Percentiles rank a stretch among this genome's conserved stretches.
Conservation (phyloP, 305 asterid genomes). For the Vinca major region DNA sequence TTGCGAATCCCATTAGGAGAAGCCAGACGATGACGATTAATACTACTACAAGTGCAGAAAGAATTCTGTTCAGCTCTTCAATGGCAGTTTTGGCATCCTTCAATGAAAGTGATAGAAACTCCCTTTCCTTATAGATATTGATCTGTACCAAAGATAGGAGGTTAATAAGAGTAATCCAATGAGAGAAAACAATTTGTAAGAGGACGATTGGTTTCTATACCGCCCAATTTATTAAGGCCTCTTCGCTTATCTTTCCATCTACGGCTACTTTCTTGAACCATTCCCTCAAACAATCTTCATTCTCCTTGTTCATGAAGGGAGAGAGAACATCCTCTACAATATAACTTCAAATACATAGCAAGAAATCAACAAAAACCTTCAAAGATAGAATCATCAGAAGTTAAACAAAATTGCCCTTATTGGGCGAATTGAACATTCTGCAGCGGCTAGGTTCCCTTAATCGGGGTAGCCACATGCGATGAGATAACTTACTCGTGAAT, state of each 20-base stretch:
- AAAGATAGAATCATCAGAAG: background rate
- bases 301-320: slow-evolving; percentile 11
- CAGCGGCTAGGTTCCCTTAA: too few species aligned
- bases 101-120: slow-evolving; percentile 52
- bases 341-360: slow-evolving; percentile 7
- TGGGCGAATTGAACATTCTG: too few species aligned
- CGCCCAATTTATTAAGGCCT: slow-evolving; percentile 12
- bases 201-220: slow-evolving; percentile 3
- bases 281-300: slow-evolving; percentile 4
- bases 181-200: background rate
- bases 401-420: slow-evolving; percentile 5
- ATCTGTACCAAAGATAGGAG: slow-evolving; percentile 34
- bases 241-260: slow-evolving; percentile 9
- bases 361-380: background rate
- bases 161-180: too few species aligned
- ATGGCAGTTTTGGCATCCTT: slow-evolving; percentile 69
- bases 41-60: slow-evolving; percentile 38
- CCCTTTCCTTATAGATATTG: slow-evolving; percentile 52
- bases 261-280: slow-evolving; percentile 18
- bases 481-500: slow-evolving; percentile 36
- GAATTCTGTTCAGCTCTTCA: slow-evolving; percentile 52
- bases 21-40: slow-evolving; percentile 30
- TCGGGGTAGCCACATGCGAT: background rate
- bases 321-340: slow-evolving; percentile 9
- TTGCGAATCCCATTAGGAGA: slow-evolving; percentile 45